These are phyloP conservation scores for Nigrospora sphaerica DNA, from an alignment of 2,329 filamentous ascomycete species.

Conservation along the genomic window DNA sequence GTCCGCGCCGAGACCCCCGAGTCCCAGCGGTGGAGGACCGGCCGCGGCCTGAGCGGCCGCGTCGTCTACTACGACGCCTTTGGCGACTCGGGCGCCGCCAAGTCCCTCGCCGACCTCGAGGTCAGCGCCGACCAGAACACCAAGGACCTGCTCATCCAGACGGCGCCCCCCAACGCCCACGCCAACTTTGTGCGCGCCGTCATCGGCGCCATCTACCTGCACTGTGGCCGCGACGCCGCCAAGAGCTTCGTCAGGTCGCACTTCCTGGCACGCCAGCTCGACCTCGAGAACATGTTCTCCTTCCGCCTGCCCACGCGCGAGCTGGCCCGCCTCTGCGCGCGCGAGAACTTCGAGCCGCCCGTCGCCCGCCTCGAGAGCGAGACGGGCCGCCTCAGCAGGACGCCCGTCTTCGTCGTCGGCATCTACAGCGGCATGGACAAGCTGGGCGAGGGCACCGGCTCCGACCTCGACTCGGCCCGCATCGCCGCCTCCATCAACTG, in stretches of 20 bases:
- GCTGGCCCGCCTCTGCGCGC: conserved; percentile 71
- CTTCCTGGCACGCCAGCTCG: conserved; percentile 71
- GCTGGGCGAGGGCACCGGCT: conserved; percentile 81
- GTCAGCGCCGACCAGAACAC: conserved; percentile 12
- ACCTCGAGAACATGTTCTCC: conserved; percentile 70
- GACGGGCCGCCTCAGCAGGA: conserved; percentile 77
- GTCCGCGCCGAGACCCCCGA: conserved; percentile 42
- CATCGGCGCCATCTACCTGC: conserved; percentile 77
- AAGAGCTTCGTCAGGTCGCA: conserved; percentile 80
- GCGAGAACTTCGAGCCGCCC: conserved; percentile 84
- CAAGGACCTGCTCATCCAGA: conserved; percentile 14
- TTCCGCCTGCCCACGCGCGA: conserved; percentile 83
- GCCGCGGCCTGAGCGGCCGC: conserved; percentile 66
- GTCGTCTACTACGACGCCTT: conserved; percentile 82
- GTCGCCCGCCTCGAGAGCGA: conserved; percentile 84
- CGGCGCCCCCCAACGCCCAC: conserved; percentile 40
- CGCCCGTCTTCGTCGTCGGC: conserved; percentile 88
- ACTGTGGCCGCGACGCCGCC: conserved; percentile 70
- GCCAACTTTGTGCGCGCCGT: conserved; percentile 77
- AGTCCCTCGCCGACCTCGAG: conserved; percentile 7
- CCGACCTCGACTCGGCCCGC: conserved; percentile 70
- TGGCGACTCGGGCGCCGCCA: conserved; percentile 50
- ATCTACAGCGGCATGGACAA: conserved; percentile 89
- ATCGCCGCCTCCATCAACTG: conserved; percentile 75
- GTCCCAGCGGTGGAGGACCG: conserved; percentile 43